phyloP scores from a whole-genome alignment of 495 filamentous ascomycete genomes.

The Aspergillus biplanus region DNA sequence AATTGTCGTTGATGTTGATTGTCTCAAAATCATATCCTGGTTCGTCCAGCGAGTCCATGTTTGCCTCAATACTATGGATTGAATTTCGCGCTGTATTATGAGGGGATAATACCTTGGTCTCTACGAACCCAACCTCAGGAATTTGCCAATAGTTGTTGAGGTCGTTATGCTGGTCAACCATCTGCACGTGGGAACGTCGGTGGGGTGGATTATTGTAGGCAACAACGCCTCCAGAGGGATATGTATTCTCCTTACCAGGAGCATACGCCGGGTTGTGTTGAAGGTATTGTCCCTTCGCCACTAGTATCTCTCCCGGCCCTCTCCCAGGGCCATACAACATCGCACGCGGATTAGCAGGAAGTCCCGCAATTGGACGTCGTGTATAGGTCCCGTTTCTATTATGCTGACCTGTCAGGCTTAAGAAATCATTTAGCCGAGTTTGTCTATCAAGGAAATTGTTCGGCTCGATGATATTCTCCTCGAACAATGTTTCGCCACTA shows the following conservation, averaged over 20 bases:
- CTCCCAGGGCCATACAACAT: slow-evolving; percentile 33
- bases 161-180: slow-evolving; percentile 13
- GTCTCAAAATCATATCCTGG: slow-evolving; percentile 23
- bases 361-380: slow-evolving; percentile 30
- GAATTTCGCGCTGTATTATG: slow-evolving; percentile 12
- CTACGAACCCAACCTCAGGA: slow-evolving; percentile 15
- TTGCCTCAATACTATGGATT: slow-evolving; percentile 10
- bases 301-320: slow-evolving; percentile 20
- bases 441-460: slow-evolving; percentile 21
- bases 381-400: slow-evolving; percentile 14
- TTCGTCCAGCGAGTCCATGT: slow-evolving; percentile 10
- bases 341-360: slow-evolving; percentile 47
- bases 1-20: slow-evolving; percentile 21
- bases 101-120: slow-evolving; percentile 15
- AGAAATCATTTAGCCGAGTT: slow-evolving; percentile 9
- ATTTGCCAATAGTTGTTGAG: slow-evolving; percentile 24
- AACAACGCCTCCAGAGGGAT: slow-evolving; percentile 16
- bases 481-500: slow-evolving; percentile 44
- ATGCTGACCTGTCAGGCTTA: slow-evolving; percentile 5
- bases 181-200: not conserved
- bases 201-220: slow-evolving; percentile 1
- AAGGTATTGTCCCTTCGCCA: slow-evolving; percentile 9
- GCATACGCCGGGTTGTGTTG: slow-evolving; percentile 20
- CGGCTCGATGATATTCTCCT: slow-evolving; percentile 37
- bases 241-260: slow-evolving; percentile 14